Conservation (phyloP, 2,329 filamentous ascomycete species). For the Geosmithia morbida region DNA sequence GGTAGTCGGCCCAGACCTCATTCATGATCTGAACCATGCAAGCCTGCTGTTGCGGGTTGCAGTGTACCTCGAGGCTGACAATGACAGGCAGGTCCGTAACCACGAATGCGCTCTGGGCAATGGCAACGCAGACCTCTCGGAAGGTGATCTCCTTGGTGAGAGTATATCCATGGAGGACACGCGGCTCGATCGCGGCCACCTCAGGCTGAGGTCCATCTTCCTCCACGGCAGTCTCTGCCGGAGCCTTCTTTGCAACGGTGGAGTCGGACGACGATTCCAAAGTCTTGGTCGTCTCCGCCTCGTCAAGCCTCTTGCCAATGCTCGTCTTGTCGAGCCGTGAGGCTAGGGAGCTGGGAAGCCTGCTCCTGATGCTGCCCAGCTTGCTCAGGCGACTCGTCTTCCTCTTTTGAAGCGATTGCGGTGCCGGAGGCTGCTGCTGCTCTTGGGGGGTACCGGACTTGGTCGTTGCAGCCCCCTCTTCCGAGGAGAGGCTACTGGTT, state of each 20-base stretch:
- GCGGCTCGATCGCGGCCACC: slow-evolving; percentile 43
- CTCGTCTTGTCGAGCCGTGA: slow-evolving; percentile 33
- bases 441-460: slow-evolving; percentile 30
- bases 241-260: no score
- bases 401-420: slow-evolving; percentile 36
- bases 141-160: slow-evolving; percentile 82
- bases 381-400: slow-evolving; percentile 19
- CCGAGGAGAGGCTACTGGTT: slow-evolving; percentile 29
- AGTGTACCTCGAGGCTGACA: slow-evolving; percentile 88
- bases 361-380: slow-evolving; percentile 33
- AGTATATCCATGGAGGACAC: slow-evolving; percentile 79
- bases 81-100: slow-evolving; percentile 73
- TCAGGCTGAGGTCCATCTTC: slow-evolving; percentile 6
- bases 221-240: not conserved
- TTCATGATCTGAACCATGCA: slow-evolving; percentile 89
- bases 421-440: not conserved
- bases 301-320: slow-evolving; percentile 25
- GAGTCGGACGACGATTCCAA: slow-evolving; percentile 2
- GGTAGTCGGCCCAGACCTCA: slow-evolving; percentile 60
- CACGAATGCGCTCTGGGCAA: slow-evolving; percentile 65
- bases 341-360: slow-evolving; percentile 26
- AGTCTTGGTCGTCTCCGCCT: slow-evolving; percentile 8
- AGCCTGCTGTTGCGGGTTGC: slow-evolving; percentile 64
- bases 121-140: slow-evolving; percentile 68
- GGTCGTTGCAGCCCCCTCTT: slow-evolving; percentile 35